These are phyloP conservation scores for Camellia japonica DNA, from an alignment of 148 eudicot genomes.

Conservation along the genomic window DNA sequence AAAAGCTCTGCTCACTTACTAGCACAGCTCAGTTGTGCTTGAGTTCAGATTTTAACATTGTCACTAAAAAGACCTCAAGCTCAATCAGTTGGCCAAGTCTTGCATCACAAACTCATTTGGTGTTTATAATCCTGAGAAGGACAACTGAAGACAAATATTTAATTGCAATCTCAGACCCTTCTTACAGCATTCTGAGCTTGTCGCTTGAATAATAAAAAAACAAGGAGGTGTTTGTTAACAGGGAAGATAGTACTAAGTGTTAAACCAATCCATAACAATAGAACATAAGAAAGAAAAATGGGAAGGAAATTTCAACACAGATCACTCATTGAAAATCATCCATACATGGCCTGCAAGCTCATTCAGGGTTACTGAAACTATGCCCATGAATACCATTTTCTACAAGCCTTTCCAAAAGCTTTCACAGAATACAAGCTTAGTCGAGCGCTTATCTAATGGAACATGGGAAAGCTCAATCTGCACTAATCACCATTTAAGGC, in stretches of 20 bases:
- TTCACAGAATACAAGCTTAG: neutral
- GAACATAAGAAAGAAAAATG: neutral
- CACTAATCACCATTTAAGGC: no score
- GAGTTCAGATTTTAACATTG: neutral
- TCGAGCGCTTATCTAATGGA: neutral
- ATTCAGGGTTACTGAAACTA: neutral
- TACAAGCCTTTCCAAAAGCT: neutral
- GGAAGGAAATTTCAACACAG: neutral
- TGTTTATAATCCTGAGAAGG: neutral
- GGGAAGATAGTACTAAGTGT: neutral
- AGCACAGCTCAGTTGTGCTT: neutral
- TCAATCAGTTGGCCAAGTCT: neutral
- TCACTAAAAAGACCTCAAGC: neutral
- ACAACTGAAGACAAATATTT: neutral
- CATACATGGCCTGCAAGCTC: neutral
- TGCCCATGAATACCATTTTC: conserved; percentile 5
- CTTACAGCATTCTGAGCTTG: neutral
- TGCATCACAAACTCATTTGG: neutral
- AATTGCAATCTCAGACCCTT: neutral
- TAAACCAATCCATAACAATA: neutral
- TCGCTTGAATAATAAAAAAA: no score
- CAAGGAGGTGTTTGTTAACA: neutral
- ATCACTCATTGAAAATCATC: no score
- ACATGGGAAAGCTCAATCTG: neutral
- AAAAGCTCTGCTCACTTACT: neutral